These are phyloP conservation scores for Eucalyptus pauciflora DNA, from an alignment of 345 rosid genomes.

Conservation along the genomic window DNA sequence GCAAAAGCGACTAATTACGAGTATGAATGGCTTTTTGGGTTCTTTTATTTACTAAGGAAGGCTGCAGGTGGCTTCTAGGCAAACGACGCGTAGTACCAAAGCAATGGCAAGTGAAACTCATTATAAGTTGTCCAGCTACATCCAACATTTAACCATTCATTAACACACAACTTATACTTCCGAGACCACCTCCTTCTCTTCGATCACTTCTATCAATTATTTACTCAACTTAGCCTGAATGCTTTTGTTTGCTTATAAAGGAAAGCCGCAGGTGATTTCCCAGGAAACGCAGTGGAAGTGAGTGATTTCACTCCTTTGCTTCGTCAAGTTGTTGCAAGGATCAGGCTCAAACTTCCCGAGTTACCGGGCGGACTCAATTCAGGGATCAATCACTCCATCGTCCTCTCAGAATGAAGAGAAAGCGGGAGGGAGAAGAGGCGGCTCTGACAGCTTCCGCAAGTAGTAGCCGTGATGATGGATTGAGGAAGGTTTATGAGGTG, in stretches of 20 bases:
- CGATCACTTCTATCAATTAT: neutral
- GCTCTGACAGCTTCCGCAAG: rapidly evolving
- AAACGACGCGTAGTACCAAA: too few species aligned
- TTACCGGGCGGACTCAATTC: too few species aligned
- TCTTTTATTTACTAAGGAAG: too few species aligned
- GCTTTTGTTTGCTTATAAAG: neutral
- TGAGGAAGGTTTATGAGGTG: rapidly evolving
- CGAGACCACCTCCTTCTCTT: neutral
- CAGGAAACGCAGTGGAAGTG: neutral
- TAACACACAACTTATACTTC: too few species aligned
- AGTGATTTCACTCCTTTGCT: neutral
- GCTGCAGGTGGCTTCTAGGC: too few species aligned
- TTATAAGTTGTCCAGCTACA: too few species aligned
- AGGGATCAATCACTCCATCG: too few species aligned
- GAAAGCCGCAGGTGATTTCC: neutral
- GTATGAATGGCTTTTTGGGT: too few species aligned
- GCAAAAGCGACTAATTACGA: too few species aligned
- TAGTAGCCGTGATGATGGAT: too few species aligned
- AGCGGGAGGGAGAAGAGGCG: neutral
- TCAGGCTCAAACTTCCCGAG: neutral
- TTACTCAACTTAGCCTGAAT: neutral
- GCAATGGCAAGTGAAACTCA: too few species aligned
- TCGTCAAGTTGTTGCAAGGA: neutral
- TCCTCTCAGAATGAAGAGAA: neutral
- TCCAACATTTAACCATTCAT: too few species aligned